Percentiles rank a stretch among this genome's conserved stretches.
These are phyloP conservation scores for Fusarium verticillioides DNA, from an alignment of 2,329 filamentous ascomycete genomes.

Conservation along the genomic window DNA sequence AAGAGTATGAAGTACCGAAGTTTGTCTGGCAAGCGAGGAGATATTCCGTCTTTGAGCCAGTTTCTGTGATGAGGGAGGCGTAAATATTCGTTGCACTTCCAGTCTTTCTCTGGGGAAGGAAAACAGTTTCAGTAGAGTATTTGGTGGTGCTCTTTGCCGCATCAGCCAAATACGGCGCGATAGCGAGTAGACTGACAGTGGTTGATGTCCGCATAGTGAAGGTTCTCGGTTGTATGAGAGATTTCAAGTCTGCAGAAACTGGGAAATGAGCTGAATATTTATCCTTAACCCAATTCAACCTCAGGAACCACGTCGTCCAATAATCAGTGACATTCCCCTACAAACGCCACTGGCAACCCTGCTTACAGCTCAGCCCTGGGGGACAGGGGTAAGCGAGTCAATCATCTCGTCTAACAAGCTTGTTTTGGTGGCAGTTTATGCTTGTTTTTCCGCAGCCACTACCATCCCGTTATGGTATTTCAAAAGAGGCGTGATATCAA, in stretches of 20 bases:
- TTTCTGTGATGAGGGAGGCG: constrained; percentile 39
- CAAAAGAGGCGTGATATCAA: neutral
- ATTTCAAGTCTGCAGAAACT: neutral
- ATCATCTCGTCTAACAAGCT: neutral
- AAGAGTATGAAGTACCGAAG: constrained; percentile 28
- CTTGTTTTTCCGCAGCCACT: neutral
- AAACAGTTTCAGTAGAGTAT: constrained; percentile 27
- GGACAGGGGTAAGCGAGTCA: constrained; percentile 2
- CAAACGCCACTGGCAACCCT: neutral
- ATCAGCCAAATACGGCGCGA: neutral
- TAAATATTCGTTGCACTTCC: constrained; percentile 37
- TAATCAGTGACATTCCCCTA: neutral
- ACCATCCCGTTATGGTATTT: neutral
- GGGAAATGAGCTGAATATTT: neutral
- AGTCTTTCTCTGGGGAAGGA: constrained; percentile 27
- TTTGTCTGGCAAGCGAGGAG: constrained; percentile 40
- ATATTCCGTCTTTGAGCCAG: constrained; percentile 36
- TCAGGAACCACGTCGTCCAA: neutral
- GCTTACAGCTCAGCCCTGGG: neutral
- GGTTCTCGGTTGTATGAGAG: neutral
- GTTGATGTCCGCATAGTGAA: neutral
- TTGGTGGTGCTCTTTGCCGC: constrained; percentile 15
- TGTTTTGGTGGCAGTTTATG: neutral
- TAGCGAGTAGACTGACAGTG: neutral
- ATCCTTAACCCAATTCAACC: neutral